phyloP scores from a whole-genome alignment of 2,329 filamentous ascomycete species.

The Trichophyton rubrum region DNA sequence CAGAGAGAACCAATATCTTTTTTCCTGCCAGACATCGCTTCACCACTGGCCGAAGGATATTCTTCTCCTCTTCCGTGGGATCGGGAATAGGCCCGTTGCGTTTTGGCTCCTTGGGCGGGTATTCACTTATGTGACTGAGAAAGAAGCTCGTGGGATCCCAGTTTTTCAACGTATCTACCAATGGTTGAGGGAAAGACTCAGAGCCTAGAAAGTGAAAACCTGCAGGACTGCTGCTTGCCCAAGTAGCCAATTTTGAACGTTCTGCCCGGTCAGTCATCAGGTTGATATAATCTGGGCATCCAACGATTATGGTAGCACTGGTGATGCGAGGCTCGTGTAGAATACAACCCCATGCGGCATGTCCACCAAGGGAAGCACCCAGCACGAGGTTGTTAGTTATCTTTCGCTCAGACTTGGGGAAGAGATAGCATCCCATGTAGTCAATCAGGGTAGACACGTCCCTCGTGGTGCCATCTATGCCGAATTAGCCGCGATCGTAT shows the following conservation, averaged over 20 bases:
- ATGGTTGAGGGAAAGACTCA: conserved; percentile 57
- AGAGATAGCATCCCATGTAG: conserved; percentile 63
- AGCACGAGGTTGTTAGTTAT: conserved; percentile 58
- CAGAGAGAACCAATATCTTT: conserved; percentile 41
- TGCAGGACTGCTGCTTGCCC: conserved; percentile 41
- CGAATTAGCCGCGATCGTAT: neutral
- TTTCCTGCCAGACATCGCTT: conserved; percentile 37
- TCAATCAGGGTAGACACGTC: conserved; percentile 68
- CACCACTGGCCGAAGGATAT: conserved; percentile 33
- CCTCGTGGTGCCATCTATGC: conserved; percentile 50
- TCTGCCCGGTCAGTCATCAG: conserved; percentile 70
- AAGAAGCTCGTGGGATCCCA: conserved; percentile 67
- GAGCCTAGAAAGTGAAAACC: conserved; percentile 61
- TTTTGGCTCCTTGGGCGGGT: conserved; percentile 16
- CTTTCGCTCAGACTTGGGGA: conserved; percentile 37
- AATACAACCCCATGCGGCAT: conserved; percentile 73
- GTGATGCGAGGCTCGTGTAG: conserved; percentile 66
- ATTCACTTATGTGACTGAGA: conserved; percentile 39
- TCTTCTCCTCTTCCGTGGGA: conserved; percentile 33
- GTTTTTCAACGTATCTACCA: conserved; percentile 50
- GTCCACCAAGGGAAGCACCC: conserved; percentile 76
- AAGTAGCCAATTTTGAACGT: conserved; percentile 53
- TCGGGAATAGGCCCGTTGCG: conserved; percentile 24
- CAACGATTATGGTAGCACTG: conserved; percentile 69
- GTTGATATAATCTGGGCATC: conserved; percentile 76